Evolutionary conservation across 139 green algal species (phyloP), one percentile per base, ranked within the genome.

Genomic region (Chlamydomonas sp.): DNA sequence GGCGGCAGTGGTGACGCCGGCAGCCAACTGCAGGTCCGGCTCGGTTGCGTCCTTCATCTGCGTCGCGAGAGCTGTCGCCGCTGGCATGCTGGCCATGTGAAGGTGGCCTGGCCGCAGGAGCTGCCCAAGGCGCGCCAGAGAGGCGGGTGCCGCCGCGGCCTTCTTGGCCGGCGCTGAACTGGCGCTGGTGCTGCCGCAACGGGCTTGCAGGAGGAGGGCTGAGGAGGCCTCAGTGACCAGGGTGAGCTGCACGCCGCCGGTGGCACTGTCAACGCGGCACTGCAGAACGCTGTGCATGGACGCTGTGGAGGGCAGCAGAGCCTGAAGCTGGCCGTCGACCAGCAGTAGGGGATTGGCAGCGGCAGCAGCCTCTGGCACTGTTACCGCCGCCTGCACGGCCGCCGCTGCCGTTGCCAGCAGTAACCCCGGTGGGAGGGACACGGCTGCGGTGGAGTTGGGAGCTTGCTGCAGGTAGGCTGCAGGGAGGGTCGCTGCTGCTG

Each of bases 401-500:
- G 84, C 84, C 16, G 84, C 84, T 15, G 76, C 84, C 18, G 84
- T 5, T 0, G 84, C 17, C 57, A 89, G 59, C 16, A 76, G 9
- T 49, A 89, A 18, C 3, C 68, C 66, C 4, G 84, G 63, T 3
- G 64, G 14, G 57, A 12, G 84, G 8, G 16, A 80, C 7, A 16
- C 8, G 17, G 83, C 62, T 10, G 73, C 49, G 63, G 31, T 6
- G 10, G 73, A 9, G 3, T 61, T 4, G n/a, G 71, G n/a, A 2
- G 83, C 18, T 3, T 10, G 57, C 9, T 49, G 2, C 59, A 6
- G 59, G 7, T 3, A 79, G 12, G 20, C 31, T 4, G 3, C 68
- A 9, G 58, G 68, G 68, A 12, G 73, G 62, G 15, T 5, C 15
- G 64, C 3, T 1, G 75, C 75, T 5, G 78, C 0, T 10, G 10